These are phyloP conservation scores for Xylaria sp. DNA, from an alignment of 2,329 filamentous ascomycete genomes.

Conservation along the genomic window DNA sequence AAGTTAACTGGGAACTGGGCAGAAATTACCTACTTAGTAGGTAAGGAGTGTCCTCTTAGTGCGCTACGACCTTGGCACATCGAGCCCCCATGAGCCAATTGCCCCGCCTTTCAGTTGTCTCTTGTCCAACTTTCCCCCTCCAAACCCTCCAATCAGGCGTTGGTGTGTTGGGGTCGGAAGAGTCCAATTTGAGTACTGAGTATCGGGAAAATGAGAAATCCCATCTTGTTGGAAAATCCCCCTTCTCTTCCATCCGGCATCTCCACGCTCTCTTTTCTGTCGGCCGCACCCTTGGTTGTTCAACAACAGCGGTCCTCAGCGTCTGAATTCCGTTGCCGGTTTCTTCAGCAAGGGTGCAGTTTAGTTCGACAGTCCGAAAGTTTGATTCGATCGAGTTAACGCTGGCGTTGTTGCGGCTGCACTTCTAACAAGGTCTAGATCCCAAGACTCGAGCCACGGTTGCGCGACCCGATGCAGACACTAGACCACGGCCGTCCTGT, in stretches of 20 bases:
- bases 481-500: slow-evolving; percentile 25
- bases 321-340: neutral
- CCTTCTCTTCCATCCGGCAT: slow-evolving; percentile 25
- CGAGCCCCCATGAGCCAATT: slow-evolving; percentile 1
- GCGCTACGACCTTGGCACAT: neutral
- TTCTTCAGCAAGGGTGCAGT: neutral
- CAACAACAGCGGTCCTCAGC: neutral
- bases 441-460: slow-evolving; percentile 25
- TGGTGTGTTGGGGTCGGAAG: slow-evolving; percentile 21
- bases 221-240: slow-evolving; percentile 37
- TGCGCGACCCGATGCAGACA: slow-evolving; percentile 38
- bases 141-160: slow-evolving; percentile 22
- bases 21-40: too few relatives aligned
- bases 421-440: slow-evolving; percentile 10
- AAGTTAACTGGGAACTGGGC: too few relatives aligned
- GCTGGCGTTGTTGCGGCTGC: slow-evolving; percentile 22
- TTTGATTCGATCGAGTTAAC: slow-evolving; percentile 3
- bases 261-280: slow-evolving; percentile 17
- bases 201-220: slow-evolving; percentile 40
- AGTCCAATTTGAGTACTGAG: slow-evolving; percentile 38
- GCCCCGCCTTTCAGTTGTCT: slow-evolving; percentile 29
- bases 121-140: slow-evolving; percentile 24
- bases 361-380: neutral
- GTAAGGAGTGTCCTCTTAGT: neutral
- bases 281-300: neutral